Percentiles rank a stretch among this genome's conserved stretches.
Evolutionary conservation across 2,329 filamentous ascomycete genomes (phyloP).

Genomic region (Amylocarpus encephaloides): DNA sequence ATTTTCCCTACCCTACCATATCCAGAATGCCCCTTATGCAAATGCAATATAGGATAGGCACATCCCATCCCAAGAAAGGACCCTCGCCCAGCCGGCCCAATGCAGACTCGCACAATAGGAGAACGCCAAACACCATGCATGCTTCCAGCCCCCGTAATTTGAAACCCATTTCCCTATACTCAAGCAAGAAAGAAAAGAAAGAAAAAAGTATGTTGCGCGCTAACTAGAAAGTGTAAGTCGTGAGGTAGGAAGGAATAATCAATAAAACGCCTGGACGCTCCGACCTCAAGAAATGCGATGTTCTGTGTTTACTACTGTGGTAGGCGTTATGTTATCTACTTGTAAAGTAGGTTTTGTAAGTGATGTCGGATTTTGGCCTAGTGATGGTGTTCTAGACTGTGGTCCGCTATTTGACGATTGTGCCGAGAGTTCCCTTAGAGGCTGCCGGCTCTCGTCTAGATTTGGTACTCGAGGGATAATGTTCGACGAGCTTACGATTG

Average conservation of each 20-base stretch:
- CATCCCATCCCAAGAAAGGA: neutral
- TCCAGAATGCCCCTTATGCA: neutral
- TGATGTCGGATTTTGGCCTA: constrained; percentile 9
- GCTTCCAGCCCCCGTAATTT: neutral
- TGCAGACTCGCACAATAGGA: neutral
- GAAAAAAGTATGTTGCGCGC: too few relatives aligned
- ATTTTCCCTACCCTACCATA: neutral
- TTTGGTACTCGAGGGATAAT: constrained; percentile 10
- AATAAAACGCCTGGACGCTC: too few relatives aligned
- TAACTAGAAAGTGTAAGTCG: too few relatives aligned
- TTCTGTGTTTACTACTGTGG: too few relatives aligned
- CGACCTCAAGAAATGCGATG: too few relatives aligned
- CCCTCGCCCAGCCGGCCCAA: neutral
- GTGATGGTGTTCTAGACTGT: constrained; percentile 13
- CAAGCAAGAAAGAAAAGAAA: too few relatives aligned
- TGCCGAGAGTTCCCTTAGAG: constrained; percentile 15
- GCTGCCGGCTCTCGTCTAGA: constrained; percentile 1
- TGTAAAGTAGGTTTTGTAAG: constrained; percentile 10
- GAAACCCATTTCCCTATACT: too few relatives aligned
- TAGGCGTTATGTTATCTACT: too few relatives aligned
- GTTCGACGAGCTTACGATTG: constrained; percentile 24
- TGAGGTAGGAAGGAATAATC: too few relatives aligned
- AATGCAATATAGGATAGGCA: neutral
- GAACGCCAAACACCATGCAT: neutral
- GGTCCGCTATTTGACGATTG: constrained; percentile 15